Conservation (phyloP, 176 grass and related monocot species). For the maize (Zea mays) region Zm-B73-REFERENCE-NAM-5.0 NC_050100.1:82770001-82770500, state of each 20-base stretch:
- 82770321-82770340: background rate
- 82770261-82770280: too few species aligned
- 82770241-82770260: too few species aligned
- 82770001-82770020: background rate
- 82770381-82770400: background rate
- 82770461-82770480: background rate
- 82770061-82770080: background rate
- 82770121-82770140: slow-evolving; percentile 1
- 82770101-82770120: background rate
- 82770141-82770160: background rate
- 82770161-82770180: background rate
- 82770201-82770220: background rate
- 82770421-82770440: background rate
- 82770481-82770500: background rate
- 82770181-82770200: background rate
- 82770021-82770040: background rate
- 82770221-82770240: background rate
- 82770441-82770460: background rate
- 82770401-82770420: background rate
- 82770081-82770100: background rate
- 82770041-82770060: background rate
- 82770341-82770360: background rate
- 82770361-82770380: background rate
- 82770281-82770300: too few species aligned
- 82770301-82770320: too few species aligned